Evolutionary conservation across 495 filamentous ascomycete genomes (phyloP).

Genomic region (Trichocladium uniseriatum): DNA sequence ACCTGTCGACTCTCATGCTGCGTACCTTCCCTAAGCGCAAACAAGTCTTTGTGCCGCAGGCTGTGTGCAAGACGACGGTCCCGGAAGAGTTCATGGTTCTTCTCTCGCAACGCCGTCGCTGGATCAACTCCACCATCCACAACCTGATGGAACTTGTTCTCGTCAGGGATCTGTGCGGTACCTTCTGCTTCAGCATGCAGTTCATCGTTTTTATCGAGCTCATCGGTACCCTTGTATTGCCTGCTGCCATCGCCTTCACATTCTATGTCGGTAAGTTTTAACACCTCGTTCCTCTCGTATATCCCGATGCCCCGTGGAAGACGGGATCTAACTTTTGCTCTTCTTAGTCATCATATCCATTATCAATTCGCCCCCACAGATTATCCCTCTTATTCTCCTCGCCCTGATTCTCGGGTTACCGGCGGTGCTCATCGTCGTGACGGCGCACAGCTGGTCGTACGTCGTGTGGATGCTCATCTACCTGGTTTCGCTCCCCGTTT

Average conservation of each 20-base stretch:
- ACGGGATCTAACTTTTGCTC: constrained; percentile 11
- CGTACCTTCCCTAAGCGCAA: constrained; percentile 98
- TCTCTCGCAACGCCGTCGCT: constrained; percentile 86
- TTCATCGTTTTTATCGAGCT: constrained; percentile 96
- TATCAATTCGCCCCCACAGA: constrained; percentile 67
- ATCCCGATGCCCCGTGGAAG: background rate
- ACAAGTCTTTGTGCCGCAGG: constrained; percentile 96
- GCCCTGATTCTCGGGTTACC: constrained; percentile 90
- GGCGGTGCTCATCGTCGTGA: constrained; percentile 85
- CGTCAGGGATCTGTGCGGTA: constrained; percentile 93
- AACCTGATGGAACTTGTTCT: constrained; percentile 96
- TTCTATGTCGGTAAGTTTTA: constrained; percentile 75
- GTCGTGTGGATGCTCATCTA: constrained; percentile 97
- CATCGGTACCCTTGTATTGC: constrained; percentile 86
- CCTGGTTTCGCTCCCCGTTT: constrained; percentile 83
- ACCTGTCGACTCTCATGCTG: constrained; percentile 93
- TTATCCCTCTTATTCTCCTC: constrained; percentile 86
- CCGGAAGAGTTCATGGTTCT: constrained; percentile 89
- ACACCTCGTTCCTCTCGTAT: background rate
- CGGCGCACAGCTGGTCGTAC: constrained; percentile 90
- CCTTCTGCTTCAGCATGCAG: constrained; percentile 99
- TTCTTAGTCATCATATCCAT: constrained; percentile 73
- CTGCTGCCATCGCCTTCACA: constrained; percentile 93
- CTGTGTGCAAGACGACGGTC: constrained; percentile 96
- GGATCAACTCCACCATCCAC: constrained; percentile 99